Percentiles rank a stretch among this genome's conserved stretches.
These are phyloP conservation scores for Ascosphaera apis DNA, from an alignment of 2,329 filamentous ascomycete species.

Conservation along the genomic window DNA sequence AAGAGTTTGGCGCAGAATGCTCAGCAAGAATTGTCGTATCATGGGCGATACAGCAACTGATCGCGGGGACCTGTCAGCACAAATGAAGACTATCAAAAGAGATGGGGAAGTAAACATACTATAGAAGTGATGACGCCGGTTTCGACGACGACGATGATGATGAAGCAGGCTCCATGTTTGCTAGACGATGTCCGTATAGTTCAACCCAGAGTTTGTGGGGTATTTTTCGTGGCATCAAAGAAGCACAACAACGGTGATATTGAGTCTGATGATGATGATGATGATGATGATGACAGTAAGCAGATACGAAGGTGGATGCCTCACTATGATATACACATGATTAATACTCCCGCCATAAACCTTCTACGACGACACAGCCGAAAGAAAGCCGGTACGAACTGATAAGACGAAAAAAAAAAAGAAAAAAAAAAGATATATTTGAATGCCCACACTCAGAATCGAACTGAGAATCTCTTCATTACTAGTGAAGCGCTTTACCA, in stretches of 20 bases:
- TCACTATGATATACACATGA: no score
- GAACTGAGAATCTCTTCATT: constrained; percentile 7
- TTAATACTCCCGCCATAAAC: no score
- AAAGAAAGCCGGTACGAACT: no score
- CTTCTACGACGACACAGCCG: no score
- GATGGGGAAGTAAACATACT: neutral
- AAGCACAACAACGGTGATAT: constrained; percentile 53
- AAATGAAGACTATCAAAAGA: neutral
- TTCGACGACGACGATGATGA: neutral
- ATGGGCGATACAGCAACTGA: constrained; percentile 79
- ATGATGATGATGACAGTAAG: no score
- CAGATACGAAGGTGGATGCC: neutral
- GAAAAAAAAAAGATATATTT: no score
- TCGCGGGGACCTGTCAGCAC: neutral
- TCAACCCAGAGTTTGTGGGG: no score
- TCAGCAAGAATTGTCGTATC: constrained; percentile 82
- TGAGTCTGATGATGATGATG: constrained; percentile 32
- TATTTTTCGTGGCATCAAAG: constrained; percentile 1
- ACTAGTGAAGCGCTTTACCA: constrained; percentile 7
- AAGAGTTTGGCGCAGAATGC: constrained; percentile 67
- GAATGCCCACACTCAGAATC: constrained; percentile 6
- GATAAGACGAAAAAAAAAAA: no score
- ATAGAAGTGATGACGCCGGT: neutral
- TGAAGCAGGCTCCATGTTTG: neutral
- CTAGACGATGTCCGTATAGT: neutral